phyloP scores from a whole-genome alignment of 176 grass and related monocot species.

The Oryza meridionalis region DNA sequence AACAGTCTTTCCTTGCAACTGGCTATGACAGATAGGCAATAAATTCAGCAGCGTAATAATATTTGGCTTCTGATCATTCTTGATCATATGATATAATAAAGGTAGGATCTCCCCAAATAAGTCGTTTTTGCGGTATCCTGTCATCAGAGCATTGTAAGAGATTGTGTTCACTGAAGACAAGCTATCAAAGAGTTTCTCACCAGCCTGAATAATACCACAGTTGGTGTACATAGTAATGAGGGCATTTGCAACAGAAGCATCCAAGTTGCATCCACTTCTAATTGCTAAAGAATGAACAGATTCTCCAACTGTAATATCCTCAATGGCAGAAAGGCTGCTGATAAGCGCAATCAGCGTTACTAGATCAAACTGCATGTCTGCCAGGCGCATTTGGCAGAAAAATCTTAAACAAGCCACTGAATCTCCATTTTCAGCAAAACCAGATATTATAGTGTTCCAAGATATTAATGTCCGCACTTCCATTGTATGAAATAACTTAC shows the following conservation, averaged over 20 bases:
- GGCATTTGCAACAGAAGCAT: constrained; percentile 69
- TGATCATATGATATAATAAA: constrained; percentile 62
- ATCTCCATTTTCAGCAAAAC: constrained; percentile 52
- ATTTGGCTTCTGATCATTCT: constrained; percentile 47
- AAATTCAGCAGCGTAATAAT: constrained; percentile 64
- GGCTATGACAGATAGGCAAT: constrained; percentile 53
- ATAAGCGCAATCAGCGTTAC: constrained; percentile 66
- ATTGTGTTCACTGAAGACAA: constrained; percentile 43
- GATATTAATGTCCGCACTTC: constrained; percentile 47
- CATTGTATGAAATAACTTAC: constrained; percentile 56
- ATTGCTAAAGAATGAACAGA: constrained; percentile 59
- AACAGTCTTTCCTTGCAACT: constrained; percentile 58
- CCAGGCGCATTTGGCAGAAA: constrained; percentile 56
- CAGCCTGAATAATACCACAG: constrained; percentile 57
- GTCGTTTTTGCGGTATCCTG: constrained; percentile 63
- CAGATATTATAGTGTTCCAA: constrained; percentile 80
- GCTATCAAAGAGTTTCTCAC: constrained; percentile 49
- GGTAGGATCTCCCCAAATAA: constrained; percentile 45
- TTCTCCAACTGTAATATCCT: constrained; percentile 42
- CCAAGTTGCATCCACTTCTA: constrained; percentile 61
- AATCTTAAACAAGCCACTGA: constrained; percentile 41
- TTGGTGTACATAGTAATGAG: constrained; percentile 76
- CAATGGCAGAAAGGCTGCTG: constrained; percentile 36
- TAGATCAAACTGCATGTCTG: constrained; percentile 52
- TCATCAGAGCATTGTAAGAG: constrained; percentile 72